A percentile compares a stretch with the other conserved stretches of the same genome.
Evolutionary conservation across 352 stramenopile species (phyloP).

Genomic region (Globisporangium spiculum): DNA sequence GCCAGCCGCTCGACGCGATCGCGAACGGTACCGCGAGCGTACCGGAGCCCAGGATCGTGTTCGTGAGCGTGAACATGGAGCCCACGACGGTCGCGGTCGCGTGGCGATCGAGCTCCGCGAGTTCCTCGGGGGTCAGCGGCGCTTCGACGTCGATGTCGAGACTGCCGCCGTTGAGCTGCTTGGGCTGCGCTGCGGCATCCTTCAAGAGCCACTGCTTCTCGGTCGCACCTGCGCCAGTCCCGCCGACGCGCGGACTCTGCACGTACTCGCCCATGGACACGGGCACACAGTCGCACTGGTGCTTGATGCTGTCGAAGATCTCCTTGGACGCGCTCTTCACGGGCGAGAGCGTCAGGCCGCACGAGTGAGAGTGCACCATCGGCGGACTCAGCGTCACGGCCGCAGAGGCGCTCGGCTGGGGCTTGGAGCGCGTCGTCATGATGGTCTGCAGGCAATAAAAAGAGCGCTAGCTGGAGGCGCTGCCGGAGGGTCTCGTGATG

Average conservation of each 20-base stretch:
- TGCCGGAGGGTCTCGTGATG: background rate
- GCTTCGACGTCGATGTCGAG: slow-evolving; percentile 15
- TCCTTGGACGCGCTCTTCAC: slow-evolving; percentile 44
- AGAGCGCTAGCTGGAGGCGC: background rate
- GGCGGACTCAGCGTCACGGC: slow-evolving; percentile 2
- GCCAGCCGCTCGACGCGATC: slow-evolving; percentile 68
- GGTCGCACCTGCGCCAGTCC: slow-evolving; percentile 2
- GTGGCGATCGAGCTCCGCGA: slow-evolving; percentile 26
- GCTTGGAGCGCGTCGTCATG: slow-evolving; percentile 1
- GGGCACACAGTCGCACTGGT: slow-evolving; percentile 61
- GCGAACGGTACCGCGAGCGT: slow-evolving; percentile 73
- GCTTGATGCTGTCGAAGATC: slow-evolving; percentile 52
- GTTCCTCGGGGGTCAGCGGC: slow-evolving; percentile 15
- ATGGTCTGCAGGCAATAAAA: background rate
- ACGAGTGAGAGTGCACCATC: slow-evolving; percentile 23
- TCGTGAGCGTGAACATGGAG: slow-evolving; percentile 72
- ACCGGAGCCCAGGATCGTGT: slow-evolving; percentile 73
- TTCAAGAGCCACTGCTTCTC: slow-evolving; percentile 31
- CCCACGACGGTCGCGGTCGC: slow-evolving; percentile 52
- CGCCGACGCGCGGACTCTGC: slow-evolving; percentile 35
- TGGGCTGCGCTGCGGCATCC: background rate
- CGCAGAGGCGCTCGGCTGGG: background rate
- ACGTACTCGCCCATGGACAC: slow-evolving; percentile 84
- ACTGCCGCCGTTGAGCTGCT: slow-evolving; percentile 12
- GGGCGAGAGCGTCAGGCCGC: slow-evolving; percentile 34